Percentiles rank a stretch among this genome's conserved stretches.
These are phyloP conservation scores for Diaporthe capsici DNA, from an alignment of 2,329 filamentous ascomycete species.

Conservation along the genomic window DNA sequence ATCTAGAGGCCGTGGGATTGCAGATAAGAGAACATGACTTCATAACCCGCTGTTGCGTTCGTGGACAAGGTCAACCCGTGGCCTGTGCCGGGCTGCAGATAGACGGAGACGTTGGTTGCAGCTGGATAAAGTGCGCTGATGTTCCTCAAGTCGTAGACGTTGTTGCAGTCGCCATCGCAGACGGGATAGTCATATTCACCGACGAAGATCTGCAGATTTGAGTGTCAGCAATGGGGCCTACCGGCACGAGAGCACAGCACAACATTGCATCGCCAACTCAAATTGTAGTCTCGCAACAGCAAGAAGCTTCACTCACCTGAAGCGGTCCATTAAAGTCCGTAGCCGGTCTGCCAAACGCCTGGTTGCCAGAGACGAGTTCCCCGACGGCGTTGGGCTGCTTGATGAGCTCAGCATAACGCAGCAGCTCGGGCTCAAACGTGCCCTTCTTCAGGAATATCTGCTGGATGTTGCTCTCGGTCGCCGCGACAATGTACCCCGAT, in stretches of 20 bases:
- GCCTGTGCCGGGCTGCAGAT: conserved; percentile 54
- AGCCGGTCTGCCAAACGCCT: conserved; percentile 45
- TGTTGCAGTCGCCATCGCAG: conserved; percentile 55
- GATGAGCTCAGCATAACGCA: conserved; percentile 49
- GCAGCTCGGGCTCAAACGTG: conserved; percentile 48
- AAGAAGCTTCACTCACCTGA: conserved; percentile 38
- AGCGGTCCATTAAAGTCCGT: conserved; percentile 48
- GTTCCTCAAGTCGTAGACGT: neutral
- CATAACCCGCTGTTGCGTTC: conserved; percentile 52
- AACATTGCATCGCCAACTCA: neutral
- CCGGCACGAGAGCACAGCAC: neutral
- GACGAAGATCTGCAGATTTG: conserved; percentile 46
- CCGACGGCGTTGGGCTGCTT: conserved; percentile 53
- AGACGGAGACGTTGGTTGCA: conserved; percentile 47
- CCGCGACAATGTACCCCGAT: conserved; percentile 46
- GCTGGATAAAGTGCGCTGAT: conserved; percentile 46
- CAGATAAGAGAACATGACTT: conserved; percentile 47
- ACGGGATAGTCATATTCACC: conserved; percentile 52
- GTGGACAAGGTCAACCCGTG: conserved; percentile 53
- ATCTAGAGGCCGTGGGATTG: neutral
- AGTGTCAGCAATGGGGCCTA: neutral
- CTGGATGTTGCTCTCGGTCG: conserved; percentile 48
- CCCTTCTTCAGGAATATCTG: conserved; percentile 51
- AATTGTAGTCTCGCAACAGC: neutral
- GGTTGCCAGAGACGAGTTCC: conserved; percentile 47